Conservation (phyloP, 306 rosid species). For the Gastrolobium bilobum region DNA sequence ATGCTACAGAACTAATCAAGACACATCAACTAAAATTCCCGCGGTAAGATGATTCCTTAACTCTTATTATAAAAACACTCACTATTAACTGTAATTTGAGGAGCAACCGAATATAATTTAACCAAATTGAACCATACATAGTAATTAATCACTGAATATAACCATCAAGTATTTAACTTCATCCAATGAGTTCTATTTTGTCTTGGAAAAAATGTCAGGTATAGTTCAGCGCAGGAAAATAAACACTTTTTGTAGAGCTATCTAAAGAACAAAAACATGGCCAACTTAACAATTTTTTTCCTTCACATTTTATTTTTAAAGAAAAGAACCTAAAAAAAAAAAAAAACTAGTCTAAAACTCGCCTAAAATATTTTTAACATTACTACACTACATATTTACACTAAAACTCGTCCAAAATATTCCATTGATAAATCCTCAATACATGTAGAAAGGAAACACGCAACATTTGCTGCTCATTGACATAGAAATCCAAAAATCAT, state of each 20-base stretch:
- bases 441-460: neutral
- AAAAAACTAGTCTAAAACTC: too few relatives aligned
- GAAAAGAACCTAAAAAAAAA: neutral
- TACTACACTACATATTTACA: slow-evolving; percentile 6
- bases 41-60: neutral
- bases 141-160: neutral
- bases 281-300: neutral
- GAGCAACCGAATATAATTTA: slow-evolving; percentile 6
- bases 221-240: neutral
- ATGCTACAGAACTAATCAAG: neutral
- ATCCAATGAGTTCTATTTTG: neutral
- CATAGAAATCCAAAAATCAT: neutral
- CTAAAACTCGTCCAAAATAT: neutral
- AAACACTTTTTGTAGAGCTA: neutral
- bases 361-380: neutral
- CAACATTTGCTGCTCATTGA: neutral
- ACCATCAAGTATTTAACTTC: slow-evolving; percentile 23
- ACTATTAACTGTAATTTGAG: slow-evolving; percentile 8
- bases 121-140: neutral
- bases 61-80: neutral
- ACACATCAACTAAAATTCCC: neutral
- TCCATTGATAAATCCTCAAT: neutral
- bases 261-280: slow-evolving; percentile 13
- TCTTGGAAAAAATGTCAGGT: neutral
- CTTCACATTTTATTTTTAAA: neutral